Percentiles rank a stretch among this genome's conserved stretches.
phyloP scores from a whole-genome alignment of 768 basidiomycete genomes.

The Piloderma croceum region DNA sequence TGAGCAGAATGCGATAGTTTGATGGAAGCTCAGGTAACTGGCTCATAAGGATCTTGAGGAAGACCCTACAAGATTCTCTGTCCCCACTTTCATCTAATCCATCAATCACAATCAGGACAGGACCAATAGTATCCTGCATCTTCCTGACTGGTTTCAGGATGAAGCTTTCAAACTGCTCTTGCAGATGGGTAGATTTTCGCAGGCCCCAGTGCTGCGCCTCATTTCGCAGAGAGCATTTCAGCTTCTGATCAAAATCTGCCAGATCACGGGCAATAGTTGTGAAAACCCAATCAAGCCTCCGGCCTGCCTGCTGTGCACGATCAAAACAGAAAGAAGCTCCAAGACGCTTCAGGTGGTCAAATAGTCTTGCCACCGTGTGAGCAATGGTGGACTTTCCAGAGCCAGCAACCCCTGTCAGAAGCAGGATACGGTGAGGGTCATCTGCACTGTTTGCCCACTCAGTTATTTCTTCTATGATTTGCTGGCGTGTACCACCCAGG shows the following conservation, averaged over 20 bases:
- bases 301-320: conserved; percentile 12
- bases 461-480: conserved; percentile 19
- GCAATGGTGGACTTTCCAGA: conserved; percentile 35
- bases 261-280: conserved; percentile 29
- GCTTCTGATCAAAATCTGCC: conserved; percentile 12
- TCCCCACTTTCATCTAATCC: conserved; percentile 19
- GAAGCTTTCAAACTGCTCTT: conserved; percentile 16
- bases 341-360: conserved; percentile 16
- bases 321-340: conserved; percentile 32
- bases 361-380: conserved; percentile 24
- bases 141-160: conserved; percentile 6
- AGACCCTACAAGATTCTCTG: conserved; percentile 11
- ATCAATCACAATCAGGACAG: conserved; percentile 18
- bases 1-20: conserved; percentile 16
- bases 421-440: conserved; percentile 15
- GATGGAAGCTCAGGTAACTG: conserved; percentile 12
- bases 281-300: conserved; percentile 20
- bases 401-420: conserved; percentile 30
- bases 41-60: conserved; percentile 11
- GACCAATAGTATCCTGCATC: conserved; percentile 7
- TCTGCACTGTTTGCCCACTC: conserved; percentile 17
- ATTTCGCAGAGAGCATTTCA: conserved; percentile 2
- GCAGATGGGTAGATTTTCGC: conserved; percentile 4
- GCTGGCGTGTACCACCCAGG: conserved; percentile 17
- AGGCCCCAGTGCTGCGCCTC: conserved; percentile 7